Evolutionary conservation across 2,329 filamentous ascomycete species (phyloP), one percentile per base, ranked within the genome.

Genomic region (Immersiporthe knoxdaviesiana): DNA sequence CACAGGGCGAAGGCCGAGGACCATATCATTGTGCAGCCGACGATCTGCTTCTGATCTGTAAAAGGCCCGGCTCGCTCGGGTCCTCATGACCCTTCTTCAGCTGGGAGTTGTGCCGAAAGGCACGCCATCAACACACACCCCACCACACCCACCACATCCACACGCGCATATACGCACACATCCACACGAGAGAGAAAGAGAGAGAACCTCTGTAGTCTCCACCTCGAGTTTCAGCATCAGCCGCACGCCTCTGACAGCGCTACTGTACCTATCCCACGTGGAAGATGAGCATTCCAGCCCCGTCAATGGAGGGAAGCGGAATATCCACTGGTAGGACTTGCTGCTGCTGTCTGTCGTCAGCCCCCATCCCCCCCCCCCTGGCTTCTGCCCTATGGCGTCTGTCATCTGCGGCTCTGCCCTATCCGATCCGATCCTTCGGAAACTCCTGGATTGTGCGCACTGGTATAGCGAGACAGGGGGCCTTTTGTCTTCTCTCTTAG

Each of bases 171-270:
- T 21, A 7, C 44, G 2, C 44, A n/a, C 44, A n/a, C 7, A 47
- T 21, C 7, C 44, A 47, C 44, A 16, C 44, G 2, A 10, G 44
- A 14, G 6, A 6, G 11, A 14, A 18, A n/a, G 12, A 14, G 6
- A 6, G 11, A n/a, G 27, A 32, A 27, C 44, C 24, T 24, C 18
- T 47, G 1, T 18, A 37, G 65, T 21, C 35, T 37, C 47, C 41
- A 44, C 27, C 32, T 35, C 56, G 32, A 60, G 30, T 32, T 50
- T 52, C 58, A 61, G 56, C 39, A 32, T 63, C 65, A 70, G 65
- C 68, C 62, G 44, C 60, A 65, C 50, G 11, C n/a, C 52, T 44
- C 59, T 16, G 35, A 47, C 66, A 37, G 50, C 47, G 21, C 65
- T 63, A 63, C 35, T 37, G 8, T 18, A 6, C n/a, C 39, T n/a